phyloP scores from a whole-genome alignment of 495 filamentous ascomycete genomes.

The Chaetomium tenue region DNA sequence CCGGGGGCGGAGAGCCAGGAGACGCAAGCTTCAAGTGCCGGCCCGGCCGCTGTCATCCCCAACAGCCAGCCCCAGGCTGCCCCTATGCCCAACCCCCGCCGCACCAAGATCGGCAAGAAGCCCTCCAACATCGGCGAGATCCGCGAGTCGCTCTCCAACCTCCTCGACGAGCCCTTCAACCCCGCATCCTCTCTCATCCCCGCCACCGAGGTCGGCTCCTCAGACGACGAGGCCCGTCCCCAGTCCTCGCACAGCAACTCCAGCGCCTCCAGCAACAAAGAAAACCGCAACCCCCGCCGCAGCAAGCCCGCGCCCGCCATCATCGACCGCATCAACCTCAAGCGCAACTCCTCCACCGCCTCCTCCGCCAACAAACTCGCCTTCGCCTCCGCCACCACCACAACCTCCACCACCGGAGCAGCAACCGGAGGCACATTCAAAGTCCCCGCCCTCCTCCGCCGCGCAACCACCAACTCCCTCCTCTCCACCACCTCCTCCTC shows the following conservation, averaged over 20 bases:
- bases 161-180: conserved; percentile 65
- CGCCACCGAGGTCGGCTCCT: conserved; percentile 45
- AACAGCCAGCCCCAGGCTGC: conserved; percentile 46
- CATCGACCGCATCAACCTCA: conserved; percentile 79
- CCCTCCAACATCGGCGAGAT: conserved; percentile 74
- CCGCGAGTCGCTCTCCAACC: conserved; percentile 72
- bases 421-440: conserved; percentile 30
- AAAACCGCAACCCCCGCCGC: conserved; percentile 42
- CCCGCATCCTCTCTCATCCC: conserved; percentile 43
- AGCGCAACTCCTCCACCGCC: conserved; percentile 58
- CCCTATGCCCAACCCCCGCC: conserved; percentile 53
- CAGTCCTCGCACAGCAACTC: conserved; percentile 25
- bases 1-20: conserved; percentile 36
- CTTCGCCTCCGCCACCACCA: conserved; percentile 51
- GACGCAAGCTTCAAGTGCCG: conserved; percentile 37
- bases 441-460: conserved; percentile 74
- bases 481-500: conserved; percentile 33
- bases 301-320: conserved; percentile 55
- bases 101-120: conserved; percentile 57
- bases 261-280: conserved; percentile 38
- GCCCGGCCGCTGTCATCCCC: conserved; percentile 38
- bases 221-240: conserved; percentile 39
- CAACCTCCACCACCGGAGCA: neutral
- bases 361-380: conserved; percentile 51
- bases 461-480: conserved; percentile 65